phyloP scores from a whole-genome alignment of 306 rosid genomes.

The Clitoria ternatea region DNA sequence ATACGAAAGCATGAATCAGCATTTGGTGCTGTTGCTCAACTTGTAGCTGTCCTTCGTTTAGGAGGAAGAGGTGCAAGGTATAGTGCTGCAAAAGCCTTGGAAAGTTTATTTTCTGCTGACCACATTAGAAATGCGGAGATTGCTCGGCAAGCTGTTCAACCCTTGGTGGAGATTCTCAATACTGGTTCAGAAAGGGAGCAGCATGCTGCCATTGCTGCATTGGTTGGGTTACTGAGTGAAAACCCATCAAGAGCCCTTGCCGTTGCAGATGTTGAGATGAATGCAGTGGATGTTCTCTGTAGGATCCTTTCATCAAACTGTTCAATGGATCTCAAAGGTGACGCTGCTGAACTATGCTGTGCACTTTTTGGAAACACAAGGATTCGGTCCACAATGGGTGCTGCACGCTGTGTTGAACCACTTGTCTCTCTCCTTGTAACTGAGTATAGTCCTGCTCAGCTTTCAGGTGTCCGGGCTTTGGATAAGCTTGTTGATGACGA shows the following conservation, averaged over 20 bases:
- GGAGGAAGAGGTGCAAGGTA: conserved; percentile 97
- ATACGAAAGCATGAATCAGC: conserved; percentile 90
- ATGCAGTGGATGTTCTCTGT: conserved; percentile 98
- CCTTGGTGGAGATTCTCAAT: conserved; percentile 96
- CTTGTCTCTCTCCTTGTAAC: conserved; percentile 86
- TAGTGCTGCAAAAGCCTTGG: conserved; percentile 97
- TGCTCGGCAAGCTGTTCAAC: conserved; percentile 94
- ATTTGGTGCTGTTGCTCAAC: conserved; percentile 93
- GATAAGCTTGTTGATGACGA: conserved; percentile 98
- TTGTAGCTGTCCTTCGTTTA: conserved; percentile 93
- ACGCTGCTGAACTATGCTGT: conserved; percentile 92
- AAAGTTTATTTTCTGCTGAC: conserved; percentile 93
- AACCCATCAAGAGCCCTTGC: conserved; percentile 95
- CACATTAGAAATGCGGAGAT: conserved; percentile 94
- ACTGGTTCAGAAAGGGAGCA: conserved; percentile 96
- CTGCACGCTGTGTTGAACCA: conserved; percentile 94
- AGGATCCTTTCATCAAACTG: conserved; percentile 87
- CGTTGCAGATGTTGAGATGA: conserved; percentile 98
- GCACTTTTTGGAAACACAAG: conserved; percentile 96
- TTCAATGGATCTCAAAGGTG: conserved; percentile 91
- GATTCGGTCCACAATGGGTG: conserved; percentile 93
- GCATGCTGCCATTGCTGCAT: conserved; percentile 97
- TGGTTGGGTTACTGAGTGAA: conserved; percentile 90
- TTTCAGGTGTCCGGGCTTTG: conserved; percentile 85
- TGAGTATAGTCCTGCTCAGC: conserved; percentile 86